Percentiles rank a stretch among this genome's conserved stretches.
Evolutionary conservation across 768 basidiomycete genomes (phyloP).

Genomic region (Tubosaeta sp.): DNA sequence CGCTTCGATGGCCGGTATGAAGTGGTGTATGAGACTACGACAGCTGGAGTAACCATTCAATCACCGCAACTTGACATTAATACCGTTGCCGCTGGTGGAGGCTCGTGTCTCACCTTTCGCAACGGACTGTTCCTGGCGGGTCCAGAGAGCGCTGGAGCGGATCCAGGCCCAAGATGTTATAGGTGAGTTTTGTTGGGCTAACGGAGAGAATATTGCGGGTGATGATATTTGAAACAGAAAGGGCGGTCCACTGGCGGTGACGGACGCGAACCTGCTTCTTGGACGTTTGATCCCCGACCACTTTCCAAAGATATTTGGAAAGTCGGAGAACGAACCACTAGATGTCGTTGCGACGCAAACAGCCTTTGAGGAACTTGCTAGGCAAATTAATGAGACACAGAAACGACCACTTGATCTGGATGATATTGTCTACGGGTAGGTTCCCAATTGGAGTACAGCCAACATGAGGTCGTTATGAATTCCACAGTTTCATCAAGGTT

Average conservation of each 20-base stretch:
- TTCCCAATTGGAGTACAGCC: neutral
- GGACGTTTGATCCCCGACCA: conserved; percentile 86
- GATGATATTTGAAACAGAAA: conserved; percentile 46
- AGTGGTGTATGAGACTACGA: conserved; percentile 92
- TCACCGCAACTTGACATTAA: conserved; percentile 94
- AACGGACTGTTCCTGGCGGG: conserved; percentile 91
- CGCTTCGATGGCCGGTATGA: conserved; percentile 90
- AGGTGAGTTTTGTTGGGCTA: conserved; percentile 42
- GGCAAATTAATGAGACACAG: conserved; percentile 65
- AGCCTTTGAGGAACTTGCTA: conserved; percentile 64
- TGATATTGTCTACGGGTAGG: conserved; percentile 86
- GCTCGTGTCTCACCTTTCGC: conserved; percentile 81
- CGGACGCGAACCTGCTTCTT: conserved; percentile 88
- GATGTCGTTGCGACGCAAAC: conserved; percentile 66
- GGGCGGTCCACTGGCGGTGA: conserved; percentile 87
- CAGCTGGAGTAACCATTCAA: conserved; percentile 89
- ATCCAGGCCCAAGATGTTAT: conserved; percentile 92
- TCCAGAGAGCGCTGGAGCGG: conserved; percentile 89
- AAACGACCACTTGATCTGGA: conserved; percentile 62
- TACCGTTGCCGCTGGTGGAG: conserved; percentile 93
- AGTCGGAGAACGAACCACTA: conserved; percentile 78
- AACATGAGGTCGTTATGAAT: neutral
- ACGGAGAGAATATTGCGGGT: neutral
- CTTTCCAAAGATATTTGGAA: conserved; percentile 95
- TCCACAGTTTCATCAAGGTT: conserved; percentile 80